These are phyloP conservation scores for Durotheca rogersii DNA, from an alignment of 495 filamentous ascomycete genomes.

Conservation along the genomic window DNA sequence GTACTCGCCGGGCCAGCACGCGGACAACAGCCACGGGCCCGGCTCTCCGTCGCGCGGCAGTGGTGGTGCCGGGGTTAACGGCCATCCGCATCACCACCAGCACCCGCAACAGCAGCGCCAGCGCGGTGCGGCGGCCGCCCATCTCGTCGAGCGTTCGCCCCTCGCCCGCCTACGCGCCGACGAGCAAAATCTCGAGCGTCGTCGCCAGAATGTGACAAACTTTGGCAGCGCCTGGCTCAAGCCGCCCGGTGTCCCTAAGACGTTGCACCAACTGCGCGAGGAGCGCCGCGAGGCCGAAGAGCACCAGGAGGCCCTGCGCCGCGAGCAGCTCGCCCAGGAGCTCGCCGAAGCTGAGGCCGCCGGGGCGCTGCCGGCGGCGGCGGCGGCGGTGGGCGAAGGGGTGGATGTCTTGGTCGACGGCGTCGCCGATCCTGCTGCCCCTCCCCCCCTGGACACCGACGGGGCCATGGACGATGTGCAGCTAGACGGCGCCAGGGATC, in stretches of 20 bases:
- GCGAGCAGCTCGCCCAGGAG: constrained; percentile 68
- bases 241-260: constrained; percentile 74
- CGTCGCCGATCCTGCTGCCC: constrained; percentile 27
- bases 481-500: constrained; percentile 47
- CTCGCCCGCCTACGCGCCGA: constrained; percentile 66
- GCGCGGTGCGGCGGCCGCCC: constrained; percentile 18
- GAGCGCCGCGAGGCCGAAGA: constrained; percentile 79
- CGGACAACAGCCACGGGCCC: constrained; percentile 26
- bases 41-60: too few species aligned
- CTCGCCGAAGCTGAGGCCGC: constrained; percentile 58
- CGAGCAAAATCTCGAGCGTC: constrained; percentile 64
- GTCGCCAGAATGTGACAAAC: constrained; percentile 69
- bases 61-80: too few species aligned
- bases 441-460: too few species aligned
- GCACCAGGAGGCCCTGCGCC: constrained; percentile 65
- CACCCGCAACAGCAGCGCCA: constrained; percentile 14
- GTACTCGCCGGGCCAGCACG: constrained; percentile 28
- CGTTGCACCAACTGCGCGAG: constrained; percentile 72
- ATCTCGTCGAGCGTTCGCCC: constrained; percentile 46
- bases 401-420: constrained; percentile 30
- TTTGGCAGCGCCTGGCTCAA: constrained; percentile 79
- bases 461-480: constrained; percentile 40
- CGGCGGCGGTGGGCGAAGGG: constrained; percentile 40
- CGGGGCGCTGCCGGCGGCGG: constrained; percentile 37
- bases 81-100: constrained; percentile 16